These are phyloP conservation scores for Leishmania tarentolae DNA, from an alignment of 208 protist species.

Conservation along the genomic window DNA sequence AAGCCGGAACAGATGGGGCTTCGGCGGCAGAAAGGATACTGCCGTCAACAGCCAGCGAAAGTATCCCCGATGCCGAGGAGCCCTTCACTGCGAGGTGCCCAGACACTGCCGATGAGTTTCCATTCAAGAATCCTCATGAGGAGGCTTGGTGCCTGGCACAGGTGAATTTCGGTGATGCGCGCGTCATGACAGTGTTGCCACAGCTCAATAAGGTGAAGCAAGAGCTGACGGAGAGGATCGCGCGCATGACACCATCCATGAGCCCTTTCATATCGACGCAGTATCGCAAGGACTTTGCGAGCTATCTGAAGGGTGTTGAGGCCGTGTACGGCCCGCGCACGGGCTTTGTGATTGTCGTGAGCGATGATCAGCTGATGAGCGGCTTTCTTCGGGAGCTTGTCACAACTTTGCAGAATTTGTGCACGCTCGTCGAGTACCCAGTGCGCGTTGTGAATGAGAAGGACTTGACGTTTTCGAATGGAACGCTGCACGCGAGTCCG, in stretches of 20 bases:
- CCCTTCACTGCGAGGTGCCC: neutral
- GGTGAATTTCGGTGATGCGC: constrained; percentile 49
- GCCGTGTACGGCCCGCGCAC: constrained; percentile 50
- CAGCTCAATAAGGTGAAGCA: constrained; percentile 19
- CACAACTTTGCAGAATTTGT: constrained; percentile 35
- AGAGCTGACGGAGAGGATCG: constrained; percentile 15
- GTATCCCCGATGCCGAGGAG: neutral
- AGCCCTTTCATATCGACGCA: constrained; percentile 35
- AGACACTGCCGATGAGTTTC: constrained; percentile 12
- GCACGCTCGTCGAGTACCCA: constrained; percentile 59
- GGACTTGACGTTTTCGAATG: constrained; percentile 42
- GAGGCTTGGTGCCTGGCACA: constrained; percentile 50
- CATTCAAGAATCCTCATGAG: constrained; percentile 50
- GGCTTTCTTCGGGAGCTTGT: constrained; percentile 40
- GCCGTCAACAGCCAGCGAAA: neutral
- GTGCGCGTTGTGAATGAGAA: constrained; percentile 54
- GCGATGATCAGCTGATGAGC: constrained; percentile 29
- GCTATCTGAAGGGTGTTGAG: constrained; percentile 61
- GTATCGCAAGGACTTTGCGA: constrained; percentile 54
- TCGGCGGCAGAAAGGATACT: constrained; percentile 1
- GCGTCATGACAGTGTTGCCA: constrained; percentile 39
- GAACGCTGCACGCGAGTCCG: constrained; percentile 37
- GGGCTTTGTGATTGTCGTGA: constrained; percentile 60
- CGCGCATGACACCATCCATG: constrained; percentile 24
- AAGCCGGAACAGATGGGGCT: neutral